Percentiles rank a stretch among this genome's conserved stretches.
Conservation (phyloP, 1,284 basidiomycete species). For the Sphagnurus paluster region DNA sequence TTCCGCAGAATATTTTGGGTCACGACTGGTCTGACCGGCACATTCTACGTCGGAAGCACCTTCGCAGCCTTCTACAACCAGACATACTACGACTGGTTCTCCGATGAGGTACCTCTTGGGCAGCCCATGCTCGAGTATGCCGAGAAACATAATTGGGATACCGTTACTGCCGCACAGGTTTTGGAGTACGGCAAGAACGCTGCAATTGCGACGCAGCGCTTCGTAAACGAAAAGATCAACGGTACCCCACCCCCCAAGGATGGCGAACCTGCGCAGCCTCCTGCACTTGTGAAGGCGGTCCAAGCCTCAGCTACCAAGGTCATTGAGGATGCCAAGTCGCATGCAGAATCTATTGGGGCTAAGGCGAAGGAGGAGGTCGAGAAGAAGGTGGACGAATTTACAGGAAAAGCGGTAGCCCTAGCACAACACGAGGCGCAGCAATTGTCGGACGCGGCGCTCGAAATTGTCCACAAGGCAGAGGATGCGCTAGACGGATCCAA, state of each 20-base stretch:
- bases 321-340: slow-evolving; percentile 43
- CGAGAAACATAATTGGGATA: slow-evolving; percentile 79
- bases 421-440: slow-evolving; percentile 50
- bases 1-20: slow-evolving; percentile 61
- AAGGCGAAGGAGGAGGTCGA: slow-evolving; percentile 52
- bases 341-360: slow-evolving; percentile 46
- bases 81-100: slow-evolving; percentile 79
- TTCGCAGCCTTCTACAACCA: slow-evolving; percentile 75
- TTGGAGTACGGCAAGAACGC: slow-evolving; percentile 56
- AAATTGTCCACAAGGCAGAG: slow-evolving; percentile 22
- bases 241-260: slow-evolving; percentile 35
- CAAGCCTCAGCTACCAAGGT: slow-evolving; percentile 33
- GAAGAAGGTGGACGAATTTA: slow-evolving; percentile 38
- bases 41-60: slow-evolving; percentile 81
- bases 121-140: slow-evolving; percentile 78
- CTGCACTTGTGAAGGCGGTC: slow-evolving; percentile 35
- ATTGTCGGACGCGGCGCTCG: slow-evolving; percentile 62
- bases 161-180: slow-evolving; percentile 59
- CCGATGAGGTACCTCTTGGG: slow-evolving; percentile 77
- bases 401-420: slow-evolving; percentile 37
- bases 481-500: slow-evolving; percentile 7
- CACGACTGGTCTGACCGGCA: slow-evolving; percentile 56
- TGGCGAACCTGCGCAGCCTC: slow-evolving; percentile 40
- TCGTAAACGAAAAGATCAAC: slow-evolving; percentile 44
- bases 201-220: slow-evolving; percentile 50